These are phyloP conservation scores for Filosporella fistucella DNA, from an alignment of 495 filamentous ascomycete genomes.

Conservation along the genomic window DNA sequence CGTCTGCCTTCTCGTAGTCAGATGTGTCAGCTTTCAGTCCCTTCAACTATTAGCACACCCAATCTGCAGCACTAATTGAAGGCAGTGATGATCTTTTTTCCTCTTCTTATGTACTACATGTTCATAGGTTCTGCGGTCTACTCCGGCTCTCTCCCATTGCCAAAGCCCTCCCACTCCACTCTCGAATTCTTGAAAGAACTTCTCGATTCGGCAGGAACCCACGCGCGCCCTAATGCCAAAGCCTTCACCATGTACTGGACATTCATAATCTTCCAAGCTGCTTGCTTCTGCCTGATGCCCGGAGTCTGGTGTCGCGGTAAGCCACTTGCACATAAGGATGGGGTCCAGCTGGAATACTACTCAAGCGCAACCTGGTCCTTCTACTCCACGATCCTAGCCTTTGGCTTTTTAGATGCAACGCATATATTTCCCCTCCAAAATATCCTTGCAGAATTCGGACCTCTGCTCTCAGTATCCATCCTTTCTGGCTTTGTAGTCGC, in stretches of 20 bases:
- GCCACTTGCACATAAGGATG: slow-evolving; percentile 73
- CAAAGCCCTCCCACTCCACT: slow-evolving; percentile 55
- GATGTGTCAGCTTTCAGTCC: no score
- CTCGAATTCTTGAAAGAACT: slow-evolving; percentile 64
- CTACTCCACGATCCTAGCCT: slow-evolving; percentile 74
- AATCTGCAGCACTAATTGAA: no score
- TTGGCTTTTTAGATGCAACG: slow-evolving; percentile 64
- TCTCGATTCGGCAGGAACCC: slow-evolving; percentile 62
- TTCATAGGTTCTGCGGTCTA: slow-evolving; percentile 94
- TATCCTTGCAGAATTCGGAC: slow-evolving; percentile 91
- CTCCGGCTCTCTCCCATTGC: slow-evolving; percentile 71
- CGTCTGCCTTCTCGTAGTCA: no score
- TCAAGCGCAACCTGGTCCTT: slow-evolving; percentile 84
- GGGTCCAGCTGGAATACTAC: slow-evolving; percentile 83
- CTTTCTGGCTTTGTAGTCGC: slow-evolving; percentile 76
- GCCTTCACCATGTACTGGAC: slow-evolving; percentile 92
- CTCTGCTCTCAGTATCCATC: slow-evolving; percentile 84
- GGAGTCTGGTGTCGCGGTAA: slow-evolving; percentile 82
- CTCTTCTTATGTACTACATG: slow-evolving; percentile 95
- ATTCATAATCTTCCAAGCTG: slow-evolving; percentile 78
- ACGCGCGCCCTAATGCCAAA: slow-evolving; percentile 70
- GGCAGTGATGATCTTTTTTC: slow-evolving; percentile 94
- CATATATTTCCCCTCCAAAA: slow-evolving; percentile 86
- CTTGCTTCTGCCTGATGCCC: slow-evolving; percentile 76
- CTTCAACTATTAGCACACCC: no score